A percentile compares a stretch with the other conserved stretches of the same genome.
Conservation (phyloP, 495 filamentous ascomycete species). For the Xylaria scruposa region DNA sequence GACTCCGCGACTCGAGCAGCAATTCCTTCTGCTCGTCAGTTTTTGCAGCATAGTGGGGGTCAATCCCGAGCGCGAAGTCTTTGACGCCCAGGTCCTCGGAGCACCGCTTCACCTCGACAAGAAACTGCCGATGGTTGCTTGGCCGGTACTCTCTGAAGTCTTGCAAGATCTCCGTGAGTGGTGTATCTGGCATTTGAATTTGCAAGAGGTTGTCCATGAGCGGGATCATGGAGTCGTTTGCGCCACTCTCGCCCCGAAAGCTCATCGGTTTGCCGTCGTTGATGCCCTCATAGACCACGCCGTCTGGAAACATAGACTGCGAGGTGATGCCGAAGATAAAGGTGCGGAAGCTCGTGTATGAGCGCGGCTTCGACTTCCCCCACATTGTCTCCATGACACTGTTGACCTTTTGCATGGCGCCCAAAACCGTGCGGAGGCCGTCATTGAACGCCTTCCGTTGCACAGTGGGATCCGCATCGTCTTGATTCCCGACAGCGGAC, state of each 20-base stretch:
- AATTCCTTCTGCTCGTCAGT: conserved; percentile 21
- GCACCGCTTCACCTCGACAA: conserved; percentile 69
- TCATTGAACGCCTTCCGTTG: conserved; percentile 65
- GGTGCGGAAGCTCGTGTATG: conserved; percentile 84
- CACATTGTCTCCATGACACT: conserved; percentile 88
- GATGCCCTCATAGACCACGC: conserved; percentile 85
- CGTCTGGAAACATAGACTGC: conserved; percentile 90
- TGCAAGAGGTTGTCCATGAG: conserved; percentile 83
- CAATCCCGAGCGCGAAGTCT: conserved; percentile 64
- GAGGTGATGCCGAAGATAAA: conserved; percentile 93
- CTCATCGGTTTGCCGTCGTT: conserved; percentile 68
- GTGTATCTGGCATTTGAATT: conserved; percentile 81
- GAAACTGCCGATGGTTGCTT: conserved; percentile 82
- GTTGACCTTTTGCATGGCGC: conserved; percentile 74
- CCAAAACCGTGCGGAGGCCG: conserved; percentile 65
- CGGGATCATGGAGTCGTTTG: conserved; percentile 88
- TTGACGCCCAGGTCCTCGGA: conserved; percentile 63
- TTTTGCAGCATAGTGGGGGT: conserved; percentile 44
- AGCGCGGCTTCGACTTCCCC: conserved; percentile 75
- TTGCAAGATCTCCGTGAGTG: conserved; percentile 80
- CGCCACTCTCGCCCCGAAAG: conserved; percentile 88
- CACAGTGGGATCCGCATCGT: conserved; percentile 7
- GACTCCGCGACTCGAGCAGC: conserved; percentile 49
- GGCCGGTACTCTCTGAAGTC: conserved; percentile 89
- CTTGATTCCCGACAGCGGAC: conserved; percentile 57